phyloP scores from a whole-genome alignment of 768 basidiomycete genomes.

The Lanmaoa pseudosensibilis region DNA sequence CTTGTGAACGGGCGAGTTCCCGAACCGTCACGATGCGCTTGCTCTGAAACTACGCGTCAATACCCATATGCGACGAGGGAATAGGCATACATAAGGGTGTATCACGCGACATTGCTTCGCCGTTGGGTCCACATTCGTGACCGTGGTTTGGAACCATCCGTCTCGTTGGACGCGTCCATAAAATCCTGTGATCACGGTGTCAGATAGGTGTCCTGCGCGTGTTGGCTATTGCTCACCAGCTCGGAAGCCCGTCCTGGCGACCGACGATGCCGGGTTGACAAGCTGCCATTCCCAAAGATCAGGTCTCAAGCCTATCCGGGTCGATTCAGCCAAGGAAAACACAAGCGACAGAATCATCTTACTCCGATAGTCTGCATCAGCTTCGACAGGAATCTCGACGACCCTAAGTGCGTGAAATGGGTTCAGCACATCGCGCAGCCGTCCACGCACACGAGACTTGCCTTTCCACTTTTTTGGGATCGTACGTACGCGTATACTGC shows the following conservation, averaged over 20 bases:
- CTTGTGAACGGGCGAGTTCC: slow-evolving; percentile 78
- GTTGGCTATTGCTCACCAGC: slow-evolving; percentile 38
- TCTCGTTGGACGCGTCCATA: slow-evolving; percentile 60
- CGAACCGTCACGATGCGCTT: slow-evolving; percentile 71
- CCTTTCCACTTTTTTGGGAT: slow-evolving; percentile 57
- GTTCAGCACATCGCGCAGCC: not conserved
- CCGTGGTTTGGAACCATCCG: slow-evolving; percentile 66
- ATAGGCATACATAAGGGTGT: slow-evolving; percentile 57
- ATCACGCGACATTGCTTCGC: slow-evolving; percentile 75
- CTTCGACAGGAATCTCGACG: slow-evolving; percentile 53
- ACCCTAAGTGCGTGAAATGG: slow-evolving; percentile 41
- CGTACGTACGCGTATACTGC: slow-evolving; percentile 61
- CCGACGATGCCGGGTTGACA: slow-evolving; percentile 57
- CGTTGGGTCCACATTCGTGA: slow-evolving; percentile 76
- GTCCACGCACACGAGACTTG: slow-evolving; percentile 24
- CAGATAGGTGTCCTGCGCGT: not conserved
- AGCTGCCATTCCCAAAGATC: slow-evolving; percentile 60
- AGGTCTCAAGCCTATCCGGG: slow-evolving; percentile 32
- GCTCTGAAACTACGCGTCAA: slow-evolving; percentile 42
- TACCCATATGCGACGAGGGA: not conserved
- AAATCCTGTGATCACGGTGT: slow-evolving; percentile 39
- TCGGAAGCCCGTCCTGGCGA: slow-evolving; percentile 51
- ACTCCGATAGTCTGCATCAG: slow-evolving; percentile 70
- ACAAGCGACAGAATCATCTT: slow-evolving; percentile 10
- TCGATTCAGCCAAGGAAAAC: not conserved